phyloP scores from a whole-genome alignment of 1,284 basidiomycete genomes.

The Trametes versicolor region DNA sequence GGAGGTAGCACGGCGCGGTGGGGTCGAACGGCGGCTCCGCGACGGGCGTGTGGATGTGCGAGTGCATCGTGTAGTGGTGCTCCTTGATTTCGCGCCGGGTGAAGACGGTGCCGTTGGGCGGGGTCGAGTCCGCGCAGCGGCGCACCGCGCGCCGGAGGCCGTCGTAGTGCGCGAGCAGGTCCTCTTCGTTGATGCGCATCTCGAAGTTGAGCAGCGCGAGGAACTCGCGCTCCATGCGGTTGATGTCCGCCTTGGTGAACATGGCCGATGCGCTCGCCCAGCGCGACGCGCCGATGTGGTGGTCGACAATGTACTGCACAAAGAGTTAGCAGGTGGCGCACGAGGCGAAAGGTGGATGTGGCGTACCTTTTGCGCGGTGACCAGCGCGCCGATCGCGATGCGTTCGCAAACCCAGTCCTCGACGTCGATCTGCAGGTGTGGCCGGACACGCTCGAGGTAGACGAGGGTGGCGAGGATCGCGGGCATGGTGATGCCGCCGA shows the following conservation, averaged over 20 bases:
- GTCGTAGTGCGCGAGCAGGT: conserved; percentile 62
- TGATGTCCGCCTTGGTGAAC: conserved; percentile 69
- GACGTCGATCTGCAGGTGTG: conserved; percentile 64
- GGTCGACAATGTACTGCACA: conserved; percentile 67
- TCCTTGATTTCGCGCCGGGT: conserved; percentile 12
- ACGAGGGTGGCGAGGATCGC: conserved; percentile 65
- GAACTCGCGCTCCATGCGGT: conserved; percentile 72
- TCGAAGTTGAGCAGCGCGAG: conserved; percentile 70
- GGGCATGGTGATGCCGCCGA: conserved; percentile 55
- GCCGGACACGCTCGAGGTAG: conserved; percentile 66
- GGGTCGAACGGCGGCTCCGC: not conserved
- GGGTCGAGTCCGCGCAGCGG: not conserved
- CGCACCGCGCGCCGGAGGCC: conserved; percentile 42
- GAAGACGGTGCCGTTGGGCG: conserved; percentile 8
- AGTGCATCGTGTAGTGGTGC: conserved; percentile 17
- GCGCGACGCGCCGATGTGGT: conserved; percentile 67
- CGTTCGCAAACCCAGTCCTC: conserved; percentile 74
- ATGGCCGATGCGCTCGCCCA: conserved; percentile 72
- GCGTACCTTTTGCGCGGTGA: conserved; percentile 69
- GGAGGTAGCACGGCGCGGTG: conserved; percentile 3
- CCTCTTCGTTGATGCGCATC: conserved; percentile 61
- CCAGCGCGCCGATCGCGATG: conserved; percentile 72
- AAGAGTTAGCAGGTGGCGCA: conserved; percentile 16
- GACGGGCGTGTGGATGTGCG: conserved; percentile 5
- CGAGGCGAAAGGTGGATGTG: not conserved